A percentile compares a stretch with the other conserved stretches of the same genome.
These are phyloP conservation scores for Starmerella apicola DNA, from an alignment of 805 yeast species.

Conservation along the genomic window DNA sequence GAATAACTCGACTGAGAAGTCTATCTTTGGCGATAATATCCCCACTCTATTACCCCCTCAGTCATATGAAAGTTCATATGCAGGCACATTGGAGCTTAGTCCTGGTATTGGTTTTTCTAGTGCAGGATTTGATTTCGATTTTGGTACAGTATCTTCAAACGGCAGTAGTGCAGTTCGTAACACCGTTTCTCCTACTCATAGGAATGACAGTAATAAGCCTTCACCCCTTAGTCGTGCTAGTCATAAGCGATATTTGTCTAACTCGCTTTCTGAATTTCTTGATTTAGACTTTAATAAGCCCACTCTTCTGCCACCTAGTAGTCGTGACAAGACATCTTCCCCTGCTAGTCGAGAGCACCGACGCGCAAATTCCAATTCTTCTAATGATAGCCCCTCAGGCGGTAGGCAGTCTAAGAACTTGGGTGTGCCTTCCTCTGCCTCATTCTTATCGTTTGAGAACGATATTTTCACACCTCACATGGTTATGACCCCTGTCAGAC, in stretches of 20 bases:
- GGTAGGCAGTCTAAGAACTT: not conserved
- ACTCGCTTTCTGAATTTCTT: constrained; percentile 4
- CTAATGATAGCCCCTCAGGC: not conserved
- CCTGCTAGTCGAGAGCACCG: not conserved
- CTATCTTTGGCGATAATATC: not conserved
- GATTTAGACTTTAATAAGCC: constrained; percentile 10
- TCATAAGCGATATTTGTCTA: not conserved
- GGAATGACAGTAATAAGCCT: no score
- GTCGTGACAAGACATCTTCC: not conserved
- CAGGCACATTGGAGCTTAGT: constrained; percentile 10
- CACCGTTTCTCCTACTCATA: not conserved
- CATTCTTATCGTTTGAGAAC: constrained; percentile 5
- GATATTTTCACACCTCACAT: constrained; percentile 9
- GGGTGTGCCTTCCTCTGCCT: not conserved
- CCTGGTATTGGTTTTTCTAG: constrained; percentile 2
- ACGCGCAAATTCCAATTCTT: constrained; percentile 5
- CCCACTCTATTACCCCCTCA: constrained; percentile 1
- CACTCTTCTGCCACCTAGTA: not conserved
- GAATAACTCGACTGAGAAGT: not conserved
- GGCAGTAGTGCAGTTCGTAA: not conserved
- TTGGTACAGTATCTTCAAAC: not conserved
- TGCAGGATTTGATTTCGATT: not conserved
- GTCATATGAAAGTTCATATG: constrained; percentile 9
- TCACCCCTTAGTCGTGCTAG: not conserved
- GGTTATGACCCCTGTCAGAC: constrained; percentile 20